Percentiles rank a stretch among this genome's conserved stretches.
Evolutionary conservation across 140 eudicot genomes (phyloP).

Genomic region (Ambrosia hybrid): DNA sequence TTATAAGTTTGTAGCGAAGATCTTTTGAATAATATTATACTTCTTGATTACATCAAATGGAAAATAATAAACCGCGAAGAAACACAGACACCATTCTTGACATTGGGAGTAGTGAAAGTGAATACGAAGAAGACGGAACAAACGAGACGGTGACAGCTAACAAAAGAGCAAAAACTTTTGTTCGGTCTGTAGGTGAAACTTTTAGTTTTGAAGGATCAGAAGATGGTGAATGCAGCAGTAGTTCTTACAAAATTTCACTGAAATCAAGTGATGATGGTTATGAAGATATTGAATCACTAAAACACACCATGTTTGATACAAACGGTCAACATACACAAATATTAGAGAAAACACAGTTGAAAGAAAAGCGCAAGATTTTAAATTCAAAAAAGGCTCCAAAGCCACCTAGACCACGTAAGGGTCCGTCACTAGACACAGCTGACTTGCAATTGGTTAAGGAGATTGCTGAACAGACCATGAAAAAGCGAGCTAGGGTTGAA

Average conservation of each 20-base stretch:
- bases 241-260: slow-evolving; percentile 27
- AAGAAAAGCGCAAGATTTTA: slow-evolving; percentile 48
- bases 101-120: slow-evolving; percentile 55
- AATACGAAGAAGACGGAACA: slow-evolving; percentile 32
- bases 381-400: slow-evolving; percentile 54
- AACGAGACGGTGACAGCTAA: slow-evolving; percentile 19
- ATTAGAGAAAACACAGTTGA: slow-evolving; percentile 35
- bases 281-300: slow-evolving; percentile 34
- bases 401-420: slow-evolving; percentile 80
- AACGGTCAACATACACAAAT: slow-evolving; percentile 36
- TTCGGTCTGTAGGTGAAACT: slow-evolving; percentile 35
- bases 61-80: slow-evolving; percentile 28
- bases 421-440: slow-evolving; percentile 54
- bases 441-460: slow-evolving; percentile 59
- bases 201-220: slow-evolving; percentile 41
- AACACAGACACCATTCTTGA: slow-evolving; percentile 41
- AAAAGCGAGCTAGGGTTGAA: slow-evolving; percentile 63
- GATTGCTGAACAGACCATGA: slow-evolving; percentile 58
- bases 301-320: slow-evolving; percentile 36
- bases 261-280: slow-evolving; percentile 30
- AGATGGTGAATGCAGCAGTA: slow-evolving; percentile 34
- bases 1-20: background rate
- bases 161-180: slow-evolving; percentile 41
- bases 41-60: slow-evolving; percentile 43
- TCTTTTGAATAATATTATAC: slow-evolving; percentile 14